These are phyloP conservation scores for Terana coerulea DNA, from an alignment of 768 basidiomycete species.

Conservation along the genomic window DNA sequence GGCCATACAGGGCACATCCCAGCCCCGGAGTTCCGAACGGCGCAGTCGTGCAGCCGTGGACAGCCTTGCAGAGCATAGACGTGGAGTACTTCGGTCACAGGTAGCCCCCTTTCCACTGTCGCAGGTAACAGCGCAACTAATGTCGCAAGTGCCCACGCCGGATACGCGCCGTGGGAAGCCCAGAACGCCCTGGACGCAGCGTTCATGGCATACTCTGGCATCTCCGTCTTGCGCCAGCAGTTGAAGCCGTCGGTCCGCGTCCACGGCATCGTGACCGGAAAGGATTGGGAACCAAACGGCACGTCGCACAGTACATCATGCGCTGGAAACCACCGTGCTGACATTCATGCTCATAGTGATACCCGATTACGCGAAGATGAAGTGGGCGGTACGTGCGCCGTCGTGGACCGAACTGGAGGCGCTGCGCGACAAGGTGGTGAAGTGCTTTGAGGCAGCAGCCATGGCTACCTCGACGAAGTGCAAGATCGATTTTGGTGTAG, in stretches of 20 bases:
- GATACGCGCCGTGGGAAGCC: conserved; percentile 83
- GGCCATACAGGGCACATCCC: conserved; percentile 64
- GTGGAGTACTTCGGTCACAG: conserved; percentile 74
- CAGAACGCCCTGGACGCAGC: conserved; percentile 87
- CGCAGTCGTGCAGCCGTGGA: conserved; percentile 47
- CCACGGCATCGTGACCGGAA: conserved; percentile 72
- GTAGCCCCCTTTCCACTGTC: conserved; percentile 35
- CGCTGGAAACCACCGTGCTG: neutral
- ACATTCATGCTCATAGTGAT: conserved; percentile 51
- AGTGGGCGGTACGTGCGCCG: conserved; percentile 69
- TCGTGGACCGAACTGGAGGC: conserved; percentile 50
- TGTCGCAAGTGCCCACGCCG: conserved; percentile 64
- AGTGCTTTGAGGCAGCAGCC: conserved; percentile 74
- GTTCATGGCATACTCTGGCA: conserved; percentile 73
- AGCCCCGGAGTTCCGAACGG: conserved; percentile 49
- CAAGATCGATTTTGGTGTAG: conserved; percentile 20
- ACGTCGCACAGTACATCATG: conserved; percentile 14
- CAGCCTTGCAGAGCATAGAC: conserved; percentile 60
- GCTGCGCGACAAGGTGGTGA: conserved; percentile 55
- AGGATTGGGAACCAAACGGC: conserved; percentile 70
- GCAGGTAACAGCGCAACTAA: conserved; percentile 5
- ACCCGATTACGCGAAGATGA: conserved; percentile 77
- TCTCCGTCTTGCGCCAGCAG: conserved; percentile 84
- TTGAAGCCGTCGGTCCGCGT: conserved; percentile 78
- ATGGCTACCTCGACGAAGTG: conserved; percentile 43